Evolutionary conservation across 768 basidiomycete species (phyloP).

Genomic region (Lactarius deliciosus): DNA sequence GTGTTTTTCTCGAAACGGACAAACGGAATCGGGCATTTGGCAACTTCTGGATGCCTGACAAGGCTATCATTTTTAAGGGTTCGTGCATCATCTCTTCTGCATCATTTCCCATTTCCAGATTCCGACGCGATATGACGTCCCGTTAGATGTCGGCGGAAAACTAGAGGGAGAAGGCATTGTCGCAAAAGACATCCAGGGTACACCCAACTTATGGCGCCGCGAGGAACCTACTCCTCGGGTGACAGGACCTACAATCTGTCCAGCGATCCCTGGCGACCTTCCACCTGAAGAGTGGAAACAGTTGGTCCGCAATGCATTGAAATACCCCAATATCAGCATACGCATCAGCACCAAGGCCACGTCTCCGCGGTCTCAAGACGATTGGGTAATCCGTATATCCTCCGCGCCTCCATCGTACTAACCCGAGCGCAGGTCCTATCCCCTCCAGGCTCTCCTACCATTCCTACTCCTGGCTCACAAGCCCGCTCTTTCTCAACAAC

Average conservation of each 20-base stretch:
- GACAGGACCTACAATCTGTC: neutral
- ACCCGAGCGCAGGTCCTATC: slow-evolving; percentile 1
- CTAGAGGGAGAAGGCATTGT: slow-evolving; percentile 19
- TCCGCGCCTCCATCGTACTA: neutral
- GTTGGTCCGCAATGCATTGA: neutral
- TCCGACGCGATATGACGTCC: neutral
- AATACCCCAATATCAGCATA: neutral
- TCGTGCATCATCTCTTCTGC: neutral
- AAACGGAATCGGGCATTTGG: neutral
- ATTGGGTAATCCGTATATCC: neutral
- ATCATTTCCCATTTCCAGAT: neutral
- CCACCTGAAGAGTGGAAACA: slow-evolving; percentile 9
- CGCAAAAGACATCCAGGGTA: neutral
- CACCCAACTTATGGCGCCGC: slow-evolving; percentile 3
- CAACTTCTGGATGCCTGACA: slow-evolving; percentile 9
- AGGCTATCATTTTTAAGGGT: slow-evolving; percentile 22
- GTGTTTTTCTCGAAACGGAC: slow-evolving; percentile 12
- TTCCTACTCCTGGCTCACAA: neutral
- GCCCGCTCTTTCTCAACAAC: neutral
- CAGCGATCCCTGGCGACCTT: neutral
- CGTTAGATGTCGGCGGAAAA: slow-evolving; percentile 10
- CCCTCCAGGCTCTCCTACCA: neutral
- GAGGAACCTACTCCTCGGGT: neutral
- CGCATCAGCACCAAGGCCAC: neutral
- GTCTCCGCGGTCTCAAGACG: neutral